Evolutionary conservation across 2,329 filamentous ascomycete species (phyloP).

Genomic region (Ophiognomonia clavigignenti-juglandacearum): DNA sequence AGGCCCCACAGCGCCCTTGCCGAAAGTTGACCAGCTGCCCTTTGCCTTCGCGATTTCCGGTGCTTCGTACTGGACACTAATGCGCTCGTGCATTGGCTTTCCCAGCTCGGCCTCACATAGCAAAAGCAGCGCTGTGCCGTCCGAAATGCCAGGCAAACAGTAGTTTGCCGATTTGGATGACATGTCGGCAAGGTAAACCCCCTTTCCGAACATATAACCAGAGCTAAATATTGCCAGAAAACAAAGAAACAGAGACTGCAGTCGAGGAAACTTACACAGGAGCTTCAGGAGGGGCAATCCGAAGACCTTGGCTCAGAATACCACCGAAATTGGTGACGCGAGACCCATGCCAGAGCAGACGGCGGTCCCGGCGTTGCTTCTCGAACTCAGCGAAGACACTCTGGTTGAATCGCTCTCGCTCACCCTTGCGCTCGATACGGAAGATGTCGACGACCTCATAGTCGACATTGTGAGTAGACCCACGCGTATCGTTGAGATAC

Average conservation of each 20-base stretch:
- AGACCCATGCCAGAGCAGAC: conserved; percentile 84
- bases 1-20: conserved; percentile 62
- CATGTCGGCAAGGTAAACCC: conserved; percentile 84
- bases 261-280: conserved; percentile 54
- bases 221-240: conserved; percentile 25
- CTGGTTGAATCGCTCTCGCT: conserved; percentile 62
- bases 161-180: conserved; percentile 79
- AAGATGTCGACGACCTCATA: conserved; percentile 72
- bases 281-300: conserved; percentile 83
- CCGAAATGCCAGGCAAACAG: conserved; percentile 58
- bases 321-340: conserved; percentile 80
- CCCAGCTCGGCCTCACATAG: conserved; percentile 84
- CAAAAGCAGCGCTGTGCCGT: conserved; percentile 67
- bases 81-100: conserved; percentile 64
- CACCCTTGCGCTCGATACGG: conserved; percentile 72
- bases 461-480: conserved; percentile 56
- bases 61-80: conserved; percentile 54
- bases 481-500: conserved; percentile 65
- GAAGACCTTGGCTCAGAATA: conserved; percentile 80
- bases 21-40: conserved; percentile 64
- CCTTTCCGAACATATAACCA: conserved; percentile 88
- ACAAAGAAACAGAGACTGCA: too few relatives aligned
- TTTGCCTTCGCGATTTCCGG: conserved; percentile 55
- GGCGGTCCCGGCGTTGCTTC: conserved; percentile 61
- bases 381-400: conserved; percentile 46